Base-by-base conservation (phyloP, 345 rosid species). In the Laguncularia racemosa region DNA sequence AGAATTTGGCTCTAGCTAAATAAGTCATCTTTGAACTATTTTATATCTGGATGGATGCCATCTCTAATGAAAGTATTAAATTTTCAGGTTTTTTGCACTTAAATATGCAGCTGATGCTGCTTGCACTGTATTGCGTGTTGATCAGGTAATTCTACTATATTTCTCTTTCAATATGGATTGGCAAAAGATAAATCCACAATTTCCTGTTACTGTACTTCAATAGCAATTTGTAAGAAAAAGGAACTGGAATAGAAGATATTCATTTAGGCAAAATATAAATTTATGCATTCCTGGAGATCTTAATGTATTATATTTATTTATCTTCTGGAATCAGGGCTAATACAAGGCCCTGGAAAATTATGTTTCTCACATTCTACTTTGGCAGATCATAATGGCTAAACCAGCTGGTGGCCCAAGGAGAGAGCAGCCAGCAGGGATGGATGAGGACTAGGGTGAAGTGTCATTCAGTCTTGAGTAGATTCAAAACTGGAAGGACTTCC, bases 81-180 rank as follows among this genome's bases (percentile, higher is more conserved):
- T 51, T 28, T 61, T 55, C 74, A 95, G 99, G 86, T 70, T 73
- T 45, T 88, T 88, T 64, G 97, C 99, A 59, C 96, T 95, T 38
- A 90, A 84, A 70, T 95, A 82, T 67, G 91, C 99, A 64, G 85
- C 97, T 16, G 97, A 90, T 69, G 99, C 99, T 66, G 96, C 91
- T 59, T 85, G 96, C 83, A 90, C 97, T 13, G 97, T 95, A 17
- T 71, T 95, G 73, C 85, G 99, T 18, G 96, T 95, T 43, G 99
- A 95, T 72, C 97, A 88, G 99, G 99, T 88, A 67, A 45, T 43
- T 47, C 53, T 14, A 26, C 11, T 16, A 46, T 20, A 21, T 16
- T 13, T 40, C 15, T 1, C 38, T 38, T 48, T 20, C 55, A 48
- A 12, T 50, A 14, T 50, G 12, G 13, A 50, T 13, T 33, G 21